phyloP scores from a whole-genome alignment of 2,329 filamentous ascomycete species.

The Didymella exigua region DNA sequence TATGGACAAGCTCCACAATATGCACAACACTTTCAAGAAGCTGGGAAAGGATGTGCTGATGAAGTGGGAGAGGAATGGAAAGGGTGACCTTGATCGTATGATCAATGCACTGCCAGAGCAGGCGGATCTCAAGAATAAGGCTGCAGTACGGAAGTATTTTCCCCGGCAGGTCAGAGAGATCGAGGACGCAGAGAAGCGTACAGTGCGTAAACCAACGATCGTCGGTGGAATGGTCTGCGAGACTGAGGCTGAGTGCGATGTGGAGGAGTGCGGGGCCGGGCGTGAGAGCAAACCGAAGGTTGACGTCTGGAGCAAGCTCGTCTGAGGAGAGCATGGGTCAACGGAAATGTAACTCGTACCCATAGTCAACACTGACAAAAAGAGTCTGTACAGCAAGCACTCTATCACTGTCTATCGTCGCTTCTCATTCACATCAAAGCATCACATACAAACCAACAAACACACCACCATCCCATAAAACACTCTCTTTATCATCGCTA shows the following conservation, averaged over 20 bases:
- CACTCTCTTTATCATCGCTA: too few species aligned
- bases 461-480: neutral
- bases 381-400: too few species aligned
- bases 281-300: neutral
- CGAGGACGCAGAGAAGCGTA: neutral
- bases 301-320: too few species aligned
- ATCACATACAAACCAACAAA: neutral
- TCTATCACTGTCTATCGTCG: too few species aligned
- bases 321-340: too few species aligned
- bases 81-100: neutral
- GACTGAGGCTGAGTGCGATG: neutral
- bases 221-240: neutral
- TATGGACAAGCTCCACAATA: neutral
- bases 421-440: neutral
- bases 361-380: too few species aligned
- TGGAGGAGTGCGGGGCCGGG: neutral
- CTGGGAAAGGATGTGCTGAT: neutral
- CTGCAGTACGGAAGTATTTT: neutral
- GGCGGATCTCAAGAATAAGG: neutral
- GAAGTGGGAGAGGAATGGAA: neutral
- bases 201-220: neutral
- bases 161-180: neutral
- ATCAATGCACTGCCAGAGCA: neutral
- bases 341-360: too few species aligned
- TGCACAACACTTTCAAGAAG: neutral